Evolutionary conservation across 2,329 filamentous ascomycete species (phyloP), one percentile per base, ranked within the genome.

Genomic region (Aspergillus pseudoglaucus): DNA sequence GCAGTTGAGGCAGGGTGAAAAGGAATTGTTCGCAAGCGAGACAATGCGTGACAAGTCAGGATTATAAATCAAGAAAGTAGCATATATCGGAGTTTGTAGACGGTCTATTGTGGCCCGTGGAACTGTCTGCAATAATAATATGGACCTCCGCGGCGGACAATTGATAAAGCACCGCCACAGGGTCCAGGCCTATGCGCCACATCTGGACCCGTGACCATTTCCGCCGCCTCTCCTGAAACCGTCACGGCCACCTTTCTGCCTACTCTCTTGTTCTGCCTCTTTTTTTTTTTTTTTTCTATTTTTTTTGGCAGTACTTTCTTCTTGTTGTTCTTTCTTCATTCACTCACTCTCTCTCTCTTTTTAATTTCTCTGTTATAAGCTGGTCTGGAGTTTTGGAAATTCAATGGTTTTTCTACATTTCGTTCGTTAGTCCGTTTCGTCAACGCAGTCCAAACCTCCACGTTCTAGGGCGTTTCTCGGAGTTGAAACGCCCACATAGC

Each of bases 331-430:
- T 39, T 14, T 12, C 17, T 39, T 39, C 17, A 18, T 7, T 6
- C 15, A 6, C 35, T 2, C 12, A 12, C 20, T 14, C 39, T 33
- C 30, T 20, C 17, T 22, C 32, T 46, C 15, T 25, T 27, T 25
- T 20, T 35, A 14, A 18, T 37, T 40, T 23, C 41, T 54, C 53
- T 46, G 48, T 53, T 51, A 42, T 58, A 54, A 53, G 50, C 46
- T 59, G 55, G 54, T 51, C 51, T 53, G 15, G 53, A 56, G 60
- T 54, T 57, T 50, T 53, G 50, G 54, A 53, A 59, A 52, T 51
- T 61, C 57, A 57, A 66, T 67, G 61, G 35, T 59, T 55, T 47
- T 47, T 53, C 50, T 47, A 45, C 35, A 48, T 47, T 58, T 51
- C 55, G 35, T 45, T 60, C 62, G 57, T 57, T 66, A 55, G 56